Conservation (phyloP, 2,329 filamentous ascomycete genomes). For the Claviceps maximensis region DNA sequence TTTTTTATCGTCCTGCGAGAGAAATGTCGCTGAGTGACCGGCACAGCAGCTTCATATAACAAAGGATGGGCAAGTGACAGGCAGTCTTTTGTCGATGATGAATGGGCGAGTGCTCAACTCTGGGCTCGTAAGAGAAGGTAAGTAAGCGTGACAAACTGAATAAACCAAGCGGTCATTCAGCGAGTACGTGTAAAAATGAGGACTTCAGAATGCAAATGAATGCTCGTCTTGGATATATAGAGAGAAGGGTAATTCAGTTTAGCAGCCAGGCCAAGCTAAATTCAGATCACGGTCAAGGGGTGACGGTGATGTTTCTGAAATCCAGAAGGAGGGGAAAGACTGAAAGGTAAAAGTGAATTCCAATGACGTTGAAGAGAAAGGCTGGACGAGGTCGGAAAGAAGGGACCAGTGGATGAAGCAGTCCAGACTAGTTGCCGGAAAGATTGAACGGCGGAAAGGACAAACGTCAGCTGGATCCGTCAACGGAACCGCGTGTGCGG, state of each 20-base stretch:
- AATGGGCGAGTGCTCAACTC: background rate
- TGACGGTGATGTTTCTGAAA: background rate
- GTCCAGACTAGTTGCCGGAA: slow-evolving; percentile 17
- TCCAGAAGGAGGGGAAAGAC: background rate
- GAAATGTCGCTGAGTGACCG: slow-evolving; percentile 8
- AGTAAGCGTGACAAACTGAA: background rate
- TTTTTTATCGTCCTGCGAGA: background rate
- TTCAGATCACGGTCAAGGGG: background rate
- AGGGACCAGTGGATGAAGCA: background rate
- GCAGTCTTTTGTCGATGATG: background rate
- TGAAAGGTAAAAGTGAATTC: background rate
- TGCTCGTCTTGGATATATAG: background rate
- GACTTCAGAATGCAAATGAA: background rate
- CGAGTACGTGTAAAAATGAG: background rate
- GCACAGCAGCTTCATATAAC: slow-evolving; percentile 7
- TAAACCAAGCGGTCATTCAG: background rate
- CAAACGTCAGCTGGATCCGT: background rate
- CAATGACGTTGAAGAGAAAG: slow-evolving; percentile 7
- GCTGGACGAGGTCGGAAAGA: background rate
- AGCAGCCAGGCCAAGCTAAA: background rate
- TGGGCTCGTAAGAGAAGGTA: background rate
- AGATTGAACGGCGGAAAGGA: slow-evolving; percentile 17
- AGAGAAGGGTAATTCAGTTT: background rate
- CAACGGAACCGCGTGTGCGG: slow-evolving; percentile 4
- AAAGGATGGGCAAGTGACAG: background rate